A percentile compares a stretch with the other conserved stretches of the same genome.
Conservation (phyloP, 1,139 yeast species). For the Lizanozyma gosingica region DNA sequence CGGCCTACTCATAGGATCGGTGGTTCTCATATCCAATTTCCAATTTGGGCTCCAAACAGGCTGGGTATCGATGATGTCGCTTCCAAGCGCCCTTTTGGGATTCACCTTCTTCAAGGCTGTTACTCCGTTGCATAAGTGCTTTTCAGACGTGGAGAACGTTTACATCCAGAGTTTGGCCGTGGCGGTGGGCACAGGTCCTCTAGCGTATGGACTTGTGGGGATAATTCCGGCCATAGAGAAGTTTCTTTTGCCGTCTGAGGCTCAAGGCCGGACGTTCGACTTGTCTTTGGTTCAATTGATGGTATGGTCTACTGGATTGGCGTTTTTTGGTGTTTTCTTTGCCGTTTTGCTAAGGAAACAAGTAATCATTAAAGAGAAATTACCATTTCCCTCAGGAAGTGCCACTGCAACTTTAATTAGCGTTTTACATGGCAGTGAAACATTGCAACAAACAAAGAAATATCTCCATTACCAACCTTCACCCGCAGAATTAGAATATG, state of each 20-base stretch:
- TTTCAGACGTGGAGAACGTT: constrained; percentile 89
- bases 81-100: constrained; percentile 86
- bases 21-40: constrained; percentile 80
- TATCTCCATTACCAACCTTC: constrained; percentile 4
- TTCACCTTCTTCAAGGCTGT: constrained; percentile 64
- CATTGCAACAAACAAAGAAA: constrained; percentile 19
- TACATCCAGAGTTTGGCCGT: constrained; percentile 88
- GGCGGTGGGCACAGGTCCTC: constrained; percentile 95
- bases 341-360: constrained; percentile 84
- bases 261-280: constrained; percentile 45
- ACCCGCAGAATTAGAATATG: constrained; percentile 2
- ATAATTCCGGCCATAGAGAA: constrained; percentile 96
- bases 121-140: constrained; percentile 37
- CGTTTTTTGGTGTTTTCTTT: constrained; percentile 90
- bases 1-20: constrained; percentile 71
- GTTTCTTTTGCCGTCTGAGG: constrained; percentile 67
- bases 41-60: constrained; percentile 97
- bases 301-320: constrained; percentile 79
- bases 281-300: constrained; percentile 45
- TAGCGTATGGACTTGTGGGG: constrained; percentile 91
- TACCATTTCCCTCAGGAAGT: constrained; percentile 91
- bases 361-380: constrained; percentile 73
- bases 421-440: constrained; percentile 67
- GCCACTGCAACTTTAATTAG: constrained; percentile 93
- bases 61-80: constrained; percentile 99